These are phyloP conservation scores for Jackrogersella minutella DNA, from an alignment of 495 filamentous ascomycete species.

Conservation along the genomic window DNA sequence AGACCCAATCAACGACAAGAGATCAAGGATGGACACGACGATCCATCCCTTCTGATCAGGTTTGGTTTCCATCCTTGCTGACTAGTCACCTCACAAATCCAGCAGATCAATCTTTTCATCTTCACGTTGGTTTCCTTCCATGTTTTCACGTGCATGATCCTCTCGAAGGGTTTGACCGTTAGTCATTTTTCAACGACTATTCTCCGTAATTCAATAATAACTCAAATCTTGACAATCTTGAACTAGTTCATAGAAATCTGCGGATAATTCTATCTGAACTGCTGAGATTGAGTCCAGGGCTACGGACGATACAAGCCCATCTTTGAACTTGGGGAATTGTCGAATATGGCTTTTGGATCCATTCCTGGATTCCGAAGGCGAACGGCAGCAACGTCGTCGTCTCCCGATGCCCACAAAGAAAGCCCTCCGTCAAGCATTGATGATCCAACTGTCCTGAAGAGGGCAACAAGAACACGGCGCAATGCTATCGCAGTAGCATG, in stretches of 20 bases:
- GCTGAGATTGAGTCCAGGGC: background rate
- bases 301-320: background rate
- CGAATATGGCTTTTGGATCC: constrained; percentile 32
- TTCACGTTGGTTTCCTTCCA: background rate
- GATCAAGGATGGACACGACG: constrained; percentile 17
- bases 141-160: constrained; percentile 22
- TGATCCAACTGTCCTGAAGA: constrained; percentile 48
- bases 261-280: constrained; percentile 21
- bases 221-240: background rate
- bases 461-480: constrained; percentile 64
- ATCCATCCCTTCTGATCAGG: constrained; percentile 21
- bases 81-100: constrained; percentile 1
- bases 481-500: constrained; percentile 66
- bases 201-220: constrained; percentile 4
- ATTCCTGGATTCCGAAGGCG: constrained; percentile 33
- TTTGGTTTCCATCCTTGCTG: constrained; percentile 21
- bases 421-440: constrained; percentile 18
- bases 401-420: constrained; percentile 31
- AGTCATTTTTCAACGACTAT: constrained; percentile 12
- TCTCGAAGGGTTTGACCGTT: background rate
- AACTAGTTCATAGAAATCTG: constrained; percentile 5
- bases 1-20: constrained; percentile 19
- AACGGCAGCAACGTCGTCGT: constrained; percentile 17
- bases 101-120: constrained; percentile 23
- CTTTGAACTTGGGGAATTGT: constrained; percentile 1